Evolutionary conservation across 192 early-diverging fungal species (phyloP).

Genomic region (Coemansia sp.): DNA sequence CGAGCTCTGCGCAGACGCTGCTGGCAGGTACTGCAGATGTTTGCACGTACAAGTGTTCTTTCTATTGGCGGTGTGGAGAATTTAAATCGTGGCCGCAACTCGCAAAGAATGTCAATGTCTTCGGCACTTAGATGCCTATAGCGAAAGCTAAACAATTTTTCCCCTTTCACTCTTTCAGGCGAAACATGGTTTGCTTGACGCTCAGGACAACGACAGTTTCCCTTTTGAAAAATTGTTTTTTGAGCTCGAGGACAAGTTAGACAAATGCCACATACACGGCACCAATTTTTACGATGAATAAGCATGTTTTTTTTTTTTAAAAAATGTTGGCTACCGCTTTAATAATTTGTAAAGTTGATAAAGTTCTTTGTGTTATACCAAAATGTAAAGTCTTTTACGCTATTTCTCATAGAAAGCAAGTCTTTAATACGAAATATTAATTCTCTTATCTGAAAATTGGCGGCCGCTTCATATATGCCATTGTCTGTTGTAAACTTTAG

Average conservation of each 20-base stretch:
- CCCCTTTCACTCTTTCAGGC: conserved; percentile 37
- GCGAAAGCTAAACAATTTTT: conserved; percentile 47
- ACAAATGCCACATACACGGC: conserved; percentile 43
- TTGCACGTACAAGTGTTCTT: conserved; percentile 37
- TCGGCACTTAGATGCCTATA: conserved; percentile 50
- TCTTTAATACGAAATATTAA: no score
- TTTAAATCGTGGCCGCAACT: conserved; percentile 32
- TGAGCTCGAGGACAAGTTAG: conserved; percentile 43
- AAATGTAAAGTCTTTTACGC: no score
- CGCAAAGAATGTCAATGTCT: conserved; percentile 38
- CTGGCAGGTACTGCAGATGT: conserved; percentile 53
- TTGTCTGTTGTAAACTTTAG: no score
- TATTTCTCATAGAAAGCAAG: no score
- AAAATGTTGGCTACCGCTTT: no score
- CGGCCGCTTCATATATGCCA: no score
- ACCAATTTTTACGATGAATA: conserved; percentile 51
- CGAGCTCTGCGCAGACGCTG: conserved; percentile 47
- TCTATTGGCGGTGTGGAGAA: conserved; percentile 41
- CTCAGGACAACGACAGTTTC: conserved; percentile 29
- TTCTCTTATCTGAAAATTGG: no score
- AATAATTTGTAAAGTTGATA: no score
- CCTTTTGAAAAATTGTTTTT: conserved; percentile 32
- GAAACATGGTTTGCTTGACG: conserved; percentile 37
- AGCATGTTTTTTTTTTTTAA: conserved; percentile 30
- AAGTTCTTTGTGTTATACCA: no score